Evolutionary conservation across 2,329 filamentous ascomycete species (phyloP).

Genomic region (Teratosphaeria epicoccoides): DNA sequence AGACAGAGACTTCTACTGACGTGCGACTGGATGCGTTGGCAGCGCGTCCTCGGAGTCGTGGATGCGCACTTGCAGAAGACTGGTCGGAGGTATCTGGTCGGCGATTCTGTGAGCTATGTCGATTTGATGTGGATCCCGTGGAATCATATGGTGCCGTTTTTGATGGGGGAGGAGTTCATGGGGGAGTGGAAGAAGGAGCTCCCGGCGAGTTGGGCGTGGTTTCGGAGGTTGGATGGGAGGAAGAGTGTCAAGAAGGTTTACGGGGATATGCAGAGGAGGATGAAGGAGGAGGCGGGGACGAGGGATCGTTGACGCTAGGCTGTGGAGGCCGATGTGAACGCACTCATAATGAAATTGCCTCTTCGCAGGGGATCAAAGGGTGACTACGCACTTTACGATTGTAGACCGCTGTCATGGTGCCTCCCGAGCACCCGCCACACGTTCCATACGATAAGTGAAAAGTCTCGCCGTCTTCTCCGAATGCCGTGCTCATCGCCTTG

Average conservation of each 20-base stretch:
- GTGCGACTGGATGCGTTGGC: too few species aligned
- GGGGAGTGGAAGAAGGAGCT: slow-evolving; percentile 1
- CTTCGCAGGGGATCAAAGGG: too few species aligned
- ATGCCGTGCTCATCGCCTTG: too few species aligned
- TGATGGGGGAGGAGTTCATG: not conserved
- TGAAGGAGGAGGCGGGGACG: not conserved
- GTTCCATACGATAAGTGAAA: too few species aligned
- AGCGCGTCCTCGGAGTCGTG: slow-evolving; percentile 36
- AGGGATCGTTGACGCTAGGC: too few species aligned
- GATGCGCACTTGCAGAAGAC: slow-evolving; percentile 27
- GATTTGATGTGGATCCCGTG: slow-evolving; percentile 34
- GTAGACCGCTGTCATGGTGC: too few species aligned
- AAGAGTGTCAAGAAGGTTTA: slow-evolving; percentile 2
- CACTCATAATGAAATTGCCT: too few species aligned
- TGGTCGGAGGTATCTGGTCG: slow-evolving; percentile 31
- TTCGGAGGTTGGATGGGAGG: not conserved
- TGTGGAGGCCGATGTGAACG: too few species aligned
- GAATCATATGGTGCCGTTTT: slow-evolving; percentile 8
- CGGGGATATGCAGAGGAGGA: not conserved
- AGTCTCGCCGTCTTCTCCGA: too few species aligned
- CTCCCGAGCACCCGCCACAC: too few species aligned
- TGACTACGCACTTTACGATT: too few species aligned
- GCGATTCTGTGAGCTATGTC: slow-evolving; percentile 32
- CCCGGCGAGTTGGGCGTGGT: slow-evolving; percentile 1
- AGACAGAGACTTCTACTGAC: too few species aligned